Evolutionary conservation across 2,329 filamentous ascomycete species (phyloP), one percentile per base, ranked within the genome.

Genomic region (Nemania sp.): DNA sequence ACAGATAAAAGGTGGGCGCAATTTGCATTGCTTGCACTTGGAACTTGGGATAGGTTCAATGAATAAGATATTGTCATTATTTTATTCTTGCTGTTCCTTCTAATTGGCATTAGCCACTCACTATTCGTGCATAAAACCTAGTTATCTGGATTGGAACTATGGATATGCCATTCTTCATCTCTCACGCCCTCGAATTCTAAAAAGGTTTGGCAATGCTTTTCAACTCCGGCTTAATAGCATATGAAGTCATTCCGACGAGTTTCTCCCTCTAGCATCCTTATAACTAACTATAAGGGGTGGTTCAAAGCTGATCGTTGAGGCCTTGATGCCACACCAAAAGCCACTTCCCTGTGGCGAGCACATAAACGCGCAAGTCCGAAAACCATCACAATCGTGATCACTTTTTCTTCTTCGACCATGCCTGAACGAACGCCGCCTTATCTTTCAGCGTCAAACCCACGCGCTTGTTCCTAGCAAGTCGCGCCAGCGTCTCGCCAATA

Each of bases 381-480:
- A 18, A 27, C 11, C 5, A 29, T 13, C 15, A 24, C 27, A 20
- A 60, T 7, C 26, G 26, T 15, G 27, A 18, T 18, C 29, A 61
- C 77, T 70, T 55, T 11, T 55, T 81, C 62, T 74, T 75, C 76
- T 78, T 81, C 8, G 77, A 80, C 80, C 86, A 95, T 32, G 90
- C 89, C 62, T 90, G 86, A 29, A 97, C 86, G 80, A 99, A 99
- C 5, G 89, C 88, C 26, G 85, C 83, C 84, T 99, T 99, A 69
- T 98, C 93, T 74, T 86, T 84, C 63, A 97, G 85, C 0, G 93
- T 94, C 72, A 99, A 79, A 0, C 92, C 94, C 0, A 99, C 93
- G 64, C 95, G 87, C 84, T 97, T 97, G 45, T 96, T 94, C 68
- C 96, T 85, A 1, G 94, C 93, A 61, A 99, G 80, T 61, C 95